Base-by-base conservation (phyloP, 139 green algal genomes). In the Asterochloris erici region DNA sequence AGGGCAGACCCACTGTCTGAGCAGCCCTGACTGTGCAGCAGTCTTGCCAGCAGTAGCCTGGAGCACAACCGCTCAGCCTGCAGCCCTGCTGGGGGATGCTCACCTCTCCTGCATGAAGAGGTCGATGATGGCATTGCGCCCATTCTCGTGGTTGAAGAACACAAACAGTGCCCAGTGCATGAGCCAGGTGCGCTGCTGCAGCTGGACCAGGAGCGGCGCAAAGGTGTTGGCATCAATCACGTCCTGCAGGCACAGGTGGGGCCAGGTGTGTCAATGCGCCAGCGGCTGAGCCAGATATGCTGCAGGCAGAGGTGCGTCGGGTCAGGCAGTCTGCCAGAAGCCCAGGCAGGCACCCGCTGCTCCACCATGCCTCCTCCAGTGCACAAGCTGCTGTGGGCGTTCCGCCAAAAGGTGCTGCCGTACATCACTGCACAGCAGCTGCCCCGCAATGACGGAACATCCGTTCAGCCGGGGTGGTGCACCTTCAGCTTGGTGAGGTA, bases 111-210 rank as follows among this genome's bases (percentile, higher is more conserved):
- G 92, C 73, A 99, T 90, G 90, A 98, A 98, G 14, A 99, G 88
- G 88, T 99, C 97, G 28, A 99, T 94, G 77, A 99, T 93, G 63
- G 89, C 85, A 87, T 97, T 97, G 78, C 93, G 88, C 21, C 97
- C 97, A 83, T 96, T 98, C 81, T 98, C 95, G 84, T 97, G 93
- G 92, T 99, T 99, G 91, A 98, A 99, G 92, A 98, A 98, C 47
- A 99, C 93, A 85, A 97, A 99, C 23, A 99, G 90, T 13, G 89
- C 83, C 97, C 96, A 99, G 90, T 99, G 97, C 90, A 99, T 93
- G 82, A 99, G 91, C 97, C 97, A 99, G 47, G 94, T 95, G 81
- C 97, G 94, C 90, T 98, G 94, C 91, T 98, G 94, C 85, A 99
- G 92, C 90, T 98, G 94, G 79, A 89, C 85, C 26, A 97, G 86